These are phyloP conservation scores for Mycosphaerella sp. DNA, from an alignment of 2,329 filamentous ascomycete species.

Conservation along the genomic window DNA sequence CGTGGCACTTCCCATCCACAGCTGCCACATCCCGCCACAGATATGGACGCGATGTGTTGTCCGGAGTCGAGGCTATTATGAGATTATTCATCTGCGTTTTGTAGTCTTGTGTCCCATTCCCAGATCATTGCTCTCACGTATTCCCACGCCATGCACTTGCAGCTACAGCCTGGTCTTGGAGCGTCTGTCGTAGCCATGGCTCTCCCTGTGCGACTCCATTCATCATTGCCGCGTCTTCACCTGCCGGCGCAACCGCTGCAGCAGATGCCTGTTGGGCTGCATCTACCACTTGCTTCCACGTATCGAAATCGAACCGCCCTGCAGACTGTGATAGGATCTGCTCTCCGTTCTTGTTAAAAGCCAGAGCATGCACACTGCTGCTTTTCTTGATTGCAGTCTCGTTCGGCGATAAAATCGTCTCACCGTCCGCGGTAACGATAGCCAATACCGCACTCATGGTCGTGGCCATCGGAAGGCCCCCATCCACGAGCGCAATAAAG, in stretches of 20 bases:
- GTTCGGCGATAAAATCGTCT: slow-evolving; percentile 52
- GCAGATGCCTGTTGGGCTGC: slow-evolving; percentile 61
- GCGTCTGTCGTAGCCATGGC: slow-evolving; percentile 38
- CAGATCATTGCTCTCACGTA: neutral
- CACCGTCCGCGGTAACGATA: slow-evolving; percentile 45
- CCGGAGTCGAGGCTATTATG: neutral
- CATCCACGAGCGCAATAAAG: slow-evolving; percentile 71
- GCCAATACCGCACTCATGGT: slow-evolving; percentile 62
- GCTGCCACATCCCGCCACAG: too few relatives aligned
- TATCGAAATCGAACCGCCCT: slow-evolving; percentile 66
- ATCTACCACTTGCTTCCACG: slow-evolving; percentile 67
- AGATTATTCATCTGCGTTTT: neutral
- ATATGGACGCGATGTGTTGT: neutral
- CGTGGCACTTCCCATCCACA: too few relatives aligned
- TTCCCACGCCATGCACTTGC: slow-evolving; percentile 40
- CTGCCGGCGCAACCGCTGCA: slow-evolving; percentile 35
- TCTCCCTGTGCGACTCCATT: slow-evolving; percentile 32
- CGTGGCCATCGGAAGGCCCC: slow-evolving; percentile 70
- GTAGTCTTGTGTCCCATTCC: neutral
- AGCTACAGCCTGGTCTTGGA: slow-evolving; percentile 36
- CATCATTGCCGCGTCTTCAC: slow-evolving; percentile 37
- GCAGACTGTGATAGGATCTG: slow-evolving; percentile 76
- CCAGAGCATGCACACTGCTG: slow-evolving; percentile 72
- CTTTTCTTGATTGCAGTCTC: slow-evolving; percentile 57
- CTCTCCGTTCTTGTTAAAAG: slow-evolving; percentile 67